These are phyloP conservation scores for Wickerhamomyces pijperi DNA, from an alignment of 805 yeast species.

Conservation along the genomic window DNA sequence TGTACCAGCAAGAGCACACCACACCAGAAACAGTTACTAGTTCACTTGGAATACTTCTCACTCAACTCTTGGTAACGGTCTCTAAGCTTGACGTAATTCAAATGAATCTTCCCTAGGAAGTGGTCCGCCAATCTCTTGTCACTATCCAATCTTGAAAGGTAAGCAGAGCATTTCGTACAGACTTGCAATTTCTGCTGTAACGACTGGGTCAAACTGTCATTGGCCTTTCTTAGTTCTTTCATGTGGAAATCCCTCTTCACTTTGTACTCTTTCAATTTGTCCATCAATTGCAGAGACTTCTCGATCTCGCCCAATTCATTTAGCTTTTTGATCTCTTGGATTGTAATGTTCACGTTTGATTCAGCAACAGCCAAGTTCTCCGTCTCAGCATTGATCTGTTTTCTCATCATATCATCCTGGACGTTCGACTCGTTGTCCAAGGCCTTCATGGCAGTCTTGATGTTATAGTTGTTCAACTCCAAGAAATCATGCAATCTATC, in stretches of 20 bases:
- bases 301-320: constrained; percentile 36
- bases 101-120: constrained; percentile 77
- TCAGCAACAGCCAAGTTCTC: constrained; percentile 52
- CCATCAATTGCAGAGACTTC: constrained; percentile 39
- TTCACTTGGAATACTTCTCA: constrained; percentile 8
- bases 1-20: too few relatives aligned
- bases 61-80: constrained; percentile 20
- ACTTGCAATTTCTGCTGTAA: constrained; percentile 88
- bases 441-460: constrained; percentile 49
- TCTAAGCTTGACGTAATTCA: constrained; percentile 73
- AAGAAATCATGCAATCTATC: constrained; percentile 42
- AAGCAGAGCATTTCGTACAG: constrained; percentile 85
- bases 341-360: constrained; percentile 50
- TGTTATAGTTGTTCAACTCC: constrained; percentile 42
- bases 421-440: constrained; percentile 42
- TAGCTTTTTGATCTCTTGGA: constrained; percentile 52
- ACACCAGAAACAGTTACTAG: too few relatives aligned
- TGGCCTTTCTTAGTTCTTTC: constrained; percentile 43
- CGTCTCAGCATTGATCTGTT: constrained; percentile 41
- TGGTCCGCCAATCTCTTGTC: constrained; percentile 86
- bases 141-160: constrained; percentile 72
- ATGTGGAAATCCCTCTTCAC: constrained; percentile 41
- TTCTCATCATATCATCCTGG: constrained; percentile 47
- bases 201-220: constrained; percentile 70
- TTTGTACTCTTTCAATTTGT: constrained; percentile 31